Conservation (phyloP, 2,329 filamentous ascomycete genomes). For the Incumbomyces lentus region DNA sequence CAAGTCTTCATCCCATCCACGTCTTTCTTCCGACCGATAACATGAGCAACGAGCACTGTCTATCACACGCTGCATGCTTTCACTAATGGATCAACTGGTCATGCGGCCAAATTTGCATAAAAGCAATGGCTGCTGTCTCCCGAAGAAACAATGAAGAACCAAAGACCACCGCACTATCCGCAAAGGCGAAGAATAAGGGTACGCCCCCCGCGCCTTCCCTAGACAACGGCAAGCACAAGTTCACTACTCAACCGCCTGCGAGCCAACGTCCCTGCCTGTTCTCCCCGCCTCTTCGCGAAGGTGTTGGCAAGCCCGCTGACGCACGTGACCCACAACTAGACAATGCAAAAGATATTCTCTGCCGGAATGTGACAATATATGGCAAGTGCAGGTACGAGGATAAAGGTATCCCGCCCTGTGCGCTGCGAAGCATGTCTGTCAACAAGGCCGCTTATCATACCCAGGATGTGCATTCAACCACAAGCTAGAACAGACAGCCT, state of each 20-base stretch:
- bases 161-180: conserved; percentile 36
- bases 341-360: conserved; percentile 76
- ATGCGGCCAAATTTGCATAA: conserved; percentile 11
- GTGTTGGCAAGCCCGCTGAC: neutral
- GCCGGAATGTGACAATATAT: conserved; percentile 87
- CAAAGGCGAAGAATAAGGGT: conserved; percentile 40
- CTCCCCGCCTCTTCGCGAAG: neutral
- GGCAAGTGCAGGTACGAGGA: conserved; percentile 88
- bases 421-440: conserved; percentile 2
- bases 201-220: conserved; percentile 19
- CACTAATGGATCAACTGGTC: conserved; percentile 13
- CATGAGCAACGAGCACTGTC: neutral
- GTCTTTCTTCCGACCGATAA: neutral
- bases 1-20: neutral
- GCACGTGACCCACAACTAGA: conserved; percentile 35
- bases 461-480: conserved; percentile 75
- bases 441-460: conserved; percentile 1
- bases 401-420: conserved; percentile 44
- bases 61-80: neutral
- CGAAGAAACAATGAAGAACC: conserved; percentile 36
- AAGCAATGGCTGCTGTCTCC: conserved; percentile 31
- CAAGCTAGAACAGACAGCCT: conserved; percentile 29
- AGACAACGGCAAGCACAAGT: neutral
- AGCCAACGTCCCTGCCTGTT: neutral
- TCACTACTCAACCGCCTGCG: neutral